Percentiles rank a stretch among this genome's conserved stretches.
These are phyloP conservation scores for Rostrohypoxylon terebratum DNA, from an alignment of 495 filamentous ascomycete species.

Conservation along the genomic window DNA sequence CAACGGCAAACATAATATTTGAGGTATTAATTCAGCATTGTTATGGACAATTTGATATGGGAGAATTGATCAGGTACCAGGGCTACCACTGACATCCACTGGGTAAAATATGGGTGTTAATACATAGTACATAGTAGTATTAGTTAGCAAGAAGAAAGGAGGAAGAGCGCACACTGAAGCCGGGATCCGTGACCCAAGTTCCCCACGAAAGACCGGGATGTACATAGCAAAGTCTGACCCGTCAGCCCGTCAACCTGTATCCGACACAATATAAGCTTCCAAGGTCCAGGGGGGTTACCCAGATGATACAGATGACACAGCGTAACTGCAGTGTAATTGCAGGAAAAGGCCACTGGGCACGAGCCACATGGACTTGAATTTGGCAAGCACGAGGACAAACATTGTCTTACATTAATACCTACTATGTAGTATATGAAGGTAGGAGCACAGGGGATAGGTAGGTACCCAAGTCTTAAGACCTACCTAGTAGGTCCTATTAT, in stretches of 20 bases:
- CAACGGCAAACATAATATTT: background rate
- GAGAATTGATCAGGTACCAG: too few relatives aligned
- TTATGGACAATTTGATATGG: too few relatives aligned
- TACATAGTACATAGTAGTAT: background rate
- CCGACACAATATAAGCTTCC: slow-evolving; percentile 6
- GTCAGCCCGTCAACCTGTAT: slow-evolving; percentile 24
- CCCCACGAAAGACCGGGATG: background rate
- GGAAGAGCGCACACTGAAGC: background rate
- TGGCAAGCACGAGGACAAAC: slow-evolving; percentile 26
- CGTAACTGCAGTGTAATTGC: background rate
- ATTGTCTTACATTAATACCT: slow-evolving; percentile 13
- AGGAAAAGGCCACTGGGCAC: slow-evolving; percentile 21
- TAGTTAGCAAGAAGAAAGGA: background rate
- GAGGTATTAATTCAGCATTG: background rate
- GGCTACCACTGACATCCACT: too few relatives aligned
- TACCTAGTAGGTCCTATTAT: too few relatives aligned
- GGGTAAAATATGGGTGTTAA: too few relatives aligned
- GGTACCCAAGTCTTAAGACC: too few relatives aligned
- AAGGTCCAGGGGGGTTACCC: background rate
- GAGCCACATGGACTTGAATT: slow-evolving; percentile 26
- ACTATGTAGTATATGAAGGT: background rate
- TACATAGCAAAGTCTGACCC: slow-evolving; percentile 11
- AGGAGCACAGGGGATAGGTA: background rate
- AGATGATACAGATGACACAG: background rate
- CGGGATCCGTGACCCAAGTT: background rate